Conservation (phyloP, 495 filamentous ascomycete species). For the Monascus purpureus region DNA sequence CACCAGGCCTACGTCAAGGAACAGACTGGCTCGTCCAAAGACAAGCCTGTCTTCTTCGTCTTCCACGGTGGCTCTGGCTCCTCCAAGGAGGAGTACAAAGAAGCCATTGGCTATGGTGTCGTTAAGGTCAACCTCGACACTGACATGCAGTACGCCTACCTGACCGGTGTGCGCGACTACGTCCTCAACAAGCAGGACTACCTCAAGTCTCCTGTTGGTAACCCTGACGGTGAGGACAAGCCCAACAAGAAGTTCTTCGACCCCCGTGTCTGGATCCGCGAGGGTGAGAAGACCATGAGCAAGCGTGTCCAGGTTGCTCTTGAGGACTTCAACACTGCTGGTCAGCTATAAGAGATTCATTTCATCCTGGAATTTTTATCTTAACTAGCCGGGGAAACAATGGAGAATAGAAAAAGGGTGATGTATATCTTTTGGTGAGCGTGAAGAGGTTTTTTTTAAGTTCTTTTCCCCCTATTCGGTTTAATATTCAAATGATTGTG, state of each 20-base stretch:
- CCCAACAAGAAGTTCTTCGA: slow-evolving; percentile 99
- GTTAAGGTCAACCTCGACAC: slow-evolving; percentile 96
- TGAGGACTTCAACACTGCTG: slow-evolving; percentile 81
- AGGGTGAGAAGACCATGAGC: slow-evolving; percentile 95
- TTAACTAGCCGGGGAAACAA: not conserved
- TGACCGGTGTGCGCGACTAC: slow-evolving; percentile 84
- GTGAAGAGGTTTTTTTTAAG: no score
- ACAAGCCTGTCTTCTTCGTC: slow-evolving; percentile 96
- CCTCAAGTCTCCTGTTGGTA: slow-evolving; percentile 69
- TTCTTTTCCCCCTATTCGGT: no score
- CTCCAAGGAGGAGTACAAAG: slow-evolving; percentile 70
- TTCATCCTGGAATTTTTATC: slow-evolving; percentile 2
- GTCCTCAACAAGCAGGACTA: slow-evolving; percentile 92
- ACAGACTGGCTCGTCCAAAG: slow-evolving; percentile 46
- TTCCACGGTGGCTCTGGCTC: slow-evolving; percentile 97
- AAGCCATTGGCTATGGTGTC: slow-evolving; percentile 84
- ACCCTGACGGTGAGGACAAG: slow-evolving; percentile 90
- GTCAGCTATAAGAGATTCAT: slow-evolving; percentile 53
- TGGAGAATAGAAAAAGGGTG: no score
- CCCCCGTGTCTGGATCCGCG: slow-evolving; percentile 58
- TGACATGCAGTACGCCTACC: slow-evolving; percentile 56
- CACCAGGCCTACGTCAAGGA: slow-evolving; percentile 85
- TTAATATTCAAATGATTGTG: no score
- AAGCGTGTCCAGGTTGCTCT: slow-evolving; percentile 67
- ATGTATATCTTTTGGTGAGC: not conserved